Evolutionary conservation across 2,329 filamentous ascomycete genomes (phyloP).

Genomic region (Scedosporium aurantiacum): DNA sequence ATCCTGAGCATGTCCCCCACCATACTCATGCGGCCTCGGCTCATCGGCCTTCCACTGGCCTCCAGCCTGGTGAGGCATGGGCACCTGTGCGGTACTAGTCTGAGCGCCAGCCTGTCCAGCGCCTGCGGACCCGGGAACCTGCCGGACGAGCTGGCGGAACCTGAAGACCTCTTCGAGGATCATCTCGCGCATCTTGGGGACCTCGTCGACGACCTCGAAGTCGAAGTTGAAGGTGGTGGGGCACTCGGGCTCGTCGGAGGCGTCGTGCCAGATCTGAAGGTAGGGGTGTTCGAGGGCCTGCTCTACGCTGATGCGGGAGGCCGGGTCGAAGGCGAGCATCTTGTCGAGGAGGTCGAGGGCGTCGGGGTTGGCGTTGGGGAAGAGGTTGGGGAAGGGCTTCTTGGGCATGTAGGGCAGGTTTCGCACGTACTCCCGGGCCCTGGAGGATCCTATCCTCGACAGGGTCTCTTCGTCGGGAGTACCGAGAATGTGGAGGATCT

Average conservation of each 20-base stretch:
- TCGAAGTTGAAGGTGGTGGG: constrained; percentile 95
- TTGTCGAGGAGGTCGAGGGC: constrained; percentile 89
- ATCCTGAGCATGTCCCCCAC: constrained; percentile 29
- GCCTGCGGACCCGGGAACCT: constrained; percentile 28
- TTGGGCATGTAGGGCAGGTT: constrained; percentile 94
- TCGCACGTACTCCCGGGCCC: constrained; percentile 95
- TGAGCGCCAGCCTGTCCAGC: constrained; percentile 25
- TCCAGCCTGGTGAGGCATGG: constrained; percentile 35
- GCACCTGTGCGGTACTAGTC: constrained; percentile 32
- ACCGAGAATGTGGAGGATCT: constrained; percentile 95
- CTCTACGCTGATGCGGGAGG: constrained; percentile 86
- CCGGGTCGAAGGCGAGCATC: constrained; percentile 96
- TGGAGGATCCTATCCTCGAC: constrained; percentile 82
- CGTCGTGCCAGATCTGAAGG: constrained; percentile 96
- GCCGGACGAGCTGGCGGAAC: constrained; percentile 60
- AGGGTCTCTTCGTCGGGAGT: constrained; percentile 94
- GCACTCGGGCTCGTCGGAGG: constrained; percentile 88
- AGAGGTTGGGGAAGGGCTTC: constrained; percentile 76
- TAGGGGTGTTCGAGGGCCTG: constrained; percentile 93
- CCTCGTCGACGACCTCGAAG: constrained; percentile 95
- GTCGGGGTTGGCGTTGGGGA: constrained; percentile 91
- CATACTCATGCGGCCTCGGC: constrained; percentile 49
- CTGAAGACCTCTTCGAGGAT: constrained; percentile 87
- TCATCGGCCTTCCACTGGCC: constrained; percentile 49
- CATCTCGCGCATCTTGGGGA: constrained; percentile 91